phyloP scores from a whole-genome alignment of 805 yeast genomes.

The Lachancea waltii region DNA sequence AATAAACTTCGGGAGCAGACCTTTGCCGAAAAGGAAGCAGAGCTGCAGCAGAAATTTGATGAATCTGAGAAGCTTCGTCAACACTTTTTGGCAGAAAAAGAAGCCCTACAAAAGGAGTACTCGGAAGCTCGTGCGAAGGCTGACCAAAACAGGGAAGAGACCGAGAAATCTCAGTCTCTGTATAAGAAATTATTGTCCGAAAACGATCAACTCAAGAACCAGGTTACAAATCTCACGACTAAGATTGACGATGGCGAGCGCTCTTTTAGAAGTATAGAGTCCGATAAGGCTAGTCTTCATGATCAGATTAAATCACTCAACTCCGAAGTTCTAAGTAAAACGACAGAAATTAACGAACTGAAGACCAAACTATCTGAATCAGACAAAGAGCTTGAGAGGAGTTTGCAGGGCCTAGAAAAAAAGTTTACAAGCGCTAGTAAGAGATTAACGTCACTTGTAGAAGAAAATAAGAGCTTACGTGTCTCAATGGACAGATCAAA shows the following conservation, averaged over 20 bases:
- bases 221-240: slow-evolving; percentile 24
- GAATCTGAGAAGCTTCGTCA: not conserved
- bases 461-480: slow-evolving; percentile 41
- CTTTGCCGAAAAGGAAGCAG: slow-evolving; percentile 30
- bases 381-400: slow-evolving; percentile 33
- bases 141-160: not conserved
- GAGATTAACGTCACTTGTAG: slow-evolving; percentile 34
- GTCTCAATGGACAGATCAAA: slow-evolving; percentile 35
- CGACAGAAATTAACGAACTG: slow-evolving; percentile 29
- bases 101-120: not conserved
- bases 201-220: not conserved
- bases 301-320: slow-evolving; percentile 13
- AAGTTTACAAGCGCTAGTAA: slow-evolving; percentile 33
- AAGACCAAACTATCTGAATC: slow-evolving; percentile 29
- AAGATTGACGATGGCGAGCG: slow-evolving; percentile 11
- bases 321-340: slow-evolving; percentile 23
- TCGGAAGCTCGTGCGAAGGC: not conserved
- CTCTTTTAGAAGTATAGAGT: not conserved
- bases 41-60: slow-evolving; percentile 14
- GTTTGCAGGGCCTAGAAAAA: slow-evolving; percentile 30
- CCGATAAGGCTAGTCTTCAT: slow-evolving; percentile 1
- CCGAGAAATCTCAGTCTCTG: not conserved
- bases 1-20: not conserved
- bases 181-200: not conserved
- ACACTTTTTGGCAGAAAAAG: not conserved